These are phyloP conservation scores for Sinapis alba DNA, from an alignment of 441 rosid genomes.

Conservation along the genomic window DNA sequence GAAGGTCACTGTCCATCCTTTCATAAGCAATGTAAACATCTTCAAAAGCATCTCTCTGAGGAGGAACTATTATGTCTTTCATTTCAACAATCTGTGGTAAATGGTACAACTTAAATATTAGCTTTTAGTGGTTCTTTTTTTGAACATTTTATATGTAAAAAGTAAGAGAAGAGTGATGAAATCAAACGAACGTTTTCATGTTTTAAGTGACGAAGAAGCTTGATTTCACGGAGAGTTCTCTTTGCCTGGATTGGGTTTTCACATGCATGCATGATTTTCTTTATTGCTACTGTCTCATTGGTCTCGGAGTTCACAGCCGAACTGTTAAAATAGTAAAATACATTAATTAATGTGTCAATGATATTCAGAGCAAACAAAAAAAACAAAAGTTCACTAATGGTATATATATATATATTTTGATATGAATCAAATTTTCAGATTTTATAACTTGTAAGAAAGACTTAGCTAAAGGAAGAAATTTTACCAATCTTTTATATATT, in stretches of 20 bases:
- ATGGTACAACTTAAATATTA: constrained; percentile 1
- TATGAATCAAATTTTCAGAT: background rate
- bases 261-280: constrained; percentile 81
- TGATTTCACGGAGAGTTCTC: constrained; percentile 94
- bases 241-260: constrained; percentile 78
- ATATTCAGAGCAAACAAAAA: background rate
- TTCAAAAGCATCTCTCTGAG: constrained; percentile 60
- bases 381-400: background rate
- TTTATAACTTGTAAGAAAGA: background rate
- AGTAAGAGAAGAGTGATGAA: background rate
- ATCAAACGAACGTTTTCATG: constrained; percentile 82
- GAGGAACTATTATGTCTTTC: constrained; percentile 91
- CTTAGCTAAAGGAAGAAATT: too few species aligned
- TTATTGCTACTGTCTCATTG: constrained; percentile 72
- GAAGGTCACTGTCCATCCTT: constrained; percentile 74
- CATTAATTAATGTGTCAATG: background rate
- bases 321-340: constrained; percentile 39
- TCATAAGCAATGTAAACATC: constrained; percentile 91
- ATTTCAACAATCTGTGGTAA: constrained; percentile 79
- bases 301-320: constrained; percentile 77
- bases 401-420: too few species aligned
- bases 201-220: constrained; percentile 86
- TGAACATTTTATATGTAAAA: background rate
- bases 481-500: too few species aligned
- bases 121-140: background rate